phyloP scores from a whole-genome alignment of 225 moss, liverwort and hornwort genomes.

The Pseudisothecium myosuroides region DNA sequence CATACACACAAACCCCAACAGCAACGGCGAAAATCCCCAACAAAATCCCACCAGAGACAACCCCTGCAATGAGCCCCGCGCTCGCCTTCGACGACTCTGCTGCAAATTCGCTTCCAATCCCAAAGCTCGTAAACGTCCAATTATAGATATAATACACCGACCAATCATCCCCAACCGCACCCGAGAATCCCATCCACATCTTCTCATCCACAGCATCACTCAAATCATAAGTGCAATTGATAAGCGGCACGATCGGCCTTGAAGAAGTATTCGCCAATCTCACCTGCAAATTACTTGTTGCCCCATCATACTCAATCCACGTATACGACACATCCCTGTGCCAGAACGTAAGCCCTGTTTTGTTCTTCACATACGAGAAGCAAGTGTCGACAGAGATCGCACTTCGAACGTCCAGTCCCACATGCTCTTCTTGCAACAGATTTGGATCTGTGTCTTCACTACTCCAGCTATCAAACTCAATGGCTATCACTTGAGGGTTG shows the following conservation, averaged over 20 bases:
- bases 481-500: constrained; percentile 2
- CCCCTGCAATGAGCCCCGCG: no score
- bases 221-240: constrained; percentile 17
- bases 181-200: no score
- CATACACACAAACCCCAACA: neutral
- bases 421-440: neutral
- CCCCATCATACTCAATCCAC: constrained; percentile 64
- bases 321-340: constrained; percentile 14
- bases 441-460: neutral
- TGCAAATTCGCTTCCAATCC: no score
- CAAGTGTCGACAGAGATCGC: neutral
- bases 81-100: no score
- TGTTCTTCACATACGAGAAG: neutral
- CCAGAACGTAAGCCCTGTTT: constrained; percentile 13
- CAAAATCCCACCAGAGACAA: no score
- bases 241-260: neutral
- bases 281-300: constrained; percentile 4
- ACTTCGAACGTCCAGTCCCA: neutral
- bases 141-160: no score
- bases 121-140: no score
- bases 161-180: no score
- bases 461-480: constrained; percentile 54
- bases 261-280: constrained; percentile 3
- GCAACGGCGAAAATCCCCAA: neutral
- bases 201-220: neutral